Percentiles rank a stretch among this genome's conserved stretches.
Conservation (phyloP, 331 rosid species). For the Phaseolus coccineus region DNA sequence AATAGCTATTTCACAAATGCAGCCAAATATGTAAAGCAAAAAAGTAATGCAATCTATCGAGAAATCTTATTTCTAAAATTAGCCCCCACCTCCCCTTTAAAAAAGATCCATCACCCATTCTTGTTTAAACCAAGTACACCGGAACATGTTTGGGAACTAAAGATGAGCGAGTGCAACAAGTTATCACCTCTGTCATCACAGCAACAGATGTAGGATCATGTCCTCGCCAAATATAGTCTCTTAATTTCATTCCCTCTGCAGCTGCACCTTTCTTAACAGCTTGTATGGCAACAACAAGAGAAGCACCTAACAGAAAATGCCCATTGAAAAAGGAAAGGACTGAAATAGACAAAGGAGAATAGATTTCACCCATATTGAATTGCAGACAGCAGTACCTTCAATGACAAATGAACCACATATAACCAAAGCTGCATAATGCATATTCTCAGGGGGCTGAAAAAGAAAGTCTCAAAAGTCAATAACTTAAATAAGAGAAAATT, state of each 20-base stretch:
- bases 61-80: not conserved
- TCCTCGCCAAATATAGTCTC: conserved; percentile 97
- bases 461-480: conserved; percentile 45
- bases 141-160: conserved; percentile 25
- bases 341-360: conserved; percentile 33
- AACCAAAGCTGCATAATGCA: conserved; percentile 83
- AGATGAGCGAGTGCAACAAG: conserved; percentile 12
- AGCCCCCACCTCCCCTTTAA: not conserved
- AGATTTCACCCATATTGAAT: conserved; percentile 34
- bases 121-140: conserved; percentile 13
- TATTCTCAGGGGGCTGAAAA: conserved; percentile 87
- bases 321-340: conserved; percentile 23
- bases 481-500: conserved; percentile 38
- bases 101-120: not conserved
- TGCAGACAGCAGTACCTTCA: conserved; percentile 69
- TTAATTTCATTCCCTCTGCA: conserved; percentile 90
- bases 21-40: not conserved
- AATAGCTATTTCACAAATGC: conserved; percentile 29
- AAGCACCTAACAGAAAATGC: conserved; percentile 70
- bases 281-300: conserved; percentile 97
- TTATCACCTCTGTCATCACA: conserved; percentile 98
- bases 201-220: conserved; percentile 99
- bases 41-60: conserved; percentile 8
- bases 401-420: conserved; percentile 91
- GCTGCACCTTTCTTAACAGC: conserved; percentile 99